Evolutionary conservation across 441 rosid genomes (phyloP).

Genomic region (Pelargonium australe): DNA sequence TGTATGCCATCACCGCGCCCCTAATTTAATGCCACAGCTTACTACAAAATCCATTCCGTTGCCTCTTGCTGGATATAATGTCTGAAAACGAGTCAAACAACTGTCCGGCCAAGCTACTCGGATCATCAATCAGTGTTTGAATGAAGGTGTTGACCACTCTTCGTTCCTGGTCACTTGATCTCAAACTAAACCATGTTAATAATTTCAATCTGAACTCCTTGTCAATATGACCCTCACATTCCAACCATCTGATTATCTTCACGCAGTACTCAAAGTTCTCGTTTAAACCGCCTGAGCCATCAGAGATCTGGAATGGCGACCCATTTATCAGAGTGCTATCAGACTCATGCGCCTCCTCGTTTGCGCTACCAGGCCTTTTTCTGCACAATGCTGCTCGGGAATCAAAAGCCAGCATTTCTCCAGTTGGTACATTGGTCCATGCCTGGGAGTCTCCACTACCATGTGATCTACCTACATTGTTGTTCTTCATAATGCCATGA

Average conservation of each 20-base stretch:
- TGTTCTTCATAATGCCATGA: constrained; percentile 43
- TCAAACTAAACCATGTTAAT: constrained; percentile 91
- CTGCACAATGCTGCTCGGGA: constrained; percentile 46
- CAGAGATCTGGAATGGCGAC: constrained; percentile 47
- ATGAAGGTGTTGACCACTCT: constrained; percentile 83
- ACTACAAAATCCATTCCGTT: constrained; percentile 57
- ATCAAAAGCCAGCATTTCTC: constrained; percentile 60
- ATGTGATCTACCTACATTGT: constrained; percentile 50
- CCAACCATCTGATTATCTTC: constrained; percentile 79
- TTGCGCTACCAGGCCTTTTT: constrained; percentile 48
- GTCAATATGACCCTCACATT: constrained; percentile 72
- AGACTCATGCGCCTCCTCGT: constrained; percentile 68
- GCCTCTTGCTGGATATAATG: constrained; percentile 67
- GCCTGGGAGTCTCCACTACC: constrained; percentile 56
- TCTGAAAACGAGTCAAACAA: constrained; percentile 79
- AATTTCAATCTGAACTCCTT: constrained; percentile 80
- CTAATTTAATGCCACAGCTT: constrained; percentile 52
- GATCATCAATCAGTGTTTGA: constrained; percentile 82
- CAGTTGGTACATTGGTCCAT: constrained; percentile 38
- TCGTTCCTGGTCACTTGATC: constrained; percentile 81
- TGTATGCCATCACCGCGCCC: constrained; percentile 10
- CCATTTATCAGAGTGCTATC: constrained; percentile 75
- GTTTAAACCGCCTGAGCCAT: constrained; percentile 54
- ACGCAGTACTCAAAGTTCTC: constrained; percentile 82
- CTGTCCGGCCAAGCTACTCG: constrained; percentile 85